Percentiles rank a stretch among this genome's conserved stretches.
These are phyloP conservation scores for Planoprotostelium fungivorum DNA, from an alignment of 78 protist species.

Conservation along the genomic window DNA sequence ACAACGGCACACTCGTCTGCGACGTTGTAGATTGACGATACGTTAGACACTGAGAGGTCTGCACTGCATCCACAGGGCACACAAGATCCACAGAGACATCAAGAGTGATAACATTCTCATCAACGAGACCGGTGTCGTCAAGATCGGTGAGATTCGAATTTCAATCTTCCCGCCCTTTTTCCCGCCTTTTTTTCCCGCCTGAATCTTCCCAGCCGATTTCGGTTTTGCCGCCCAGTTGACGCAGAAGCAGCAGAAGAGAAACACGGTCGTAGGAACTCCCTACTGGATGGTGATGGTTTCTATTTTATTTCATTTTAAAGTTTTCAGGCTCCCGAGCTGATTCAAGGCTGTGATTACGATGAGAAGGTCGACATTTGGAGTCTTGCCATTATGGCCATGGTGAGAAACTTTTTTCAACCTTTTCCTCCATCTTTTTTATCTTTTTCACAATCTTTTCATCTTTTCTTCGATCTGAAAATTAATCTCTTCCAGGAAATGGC, in stretches of 20 bases:
- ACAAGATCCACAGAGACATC: conserved; percentile 79
- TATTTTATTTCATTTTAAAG: too few relatives aligned
- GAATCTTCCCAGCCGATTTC: conserved; percentile 48
- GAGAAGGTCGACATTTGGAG: conserved; percentile 87
- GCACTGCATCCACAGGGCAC: conserved; percentile 51
- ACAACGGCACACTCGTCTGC: neutral
- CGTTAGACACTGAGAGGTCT: conserved; percentile 50
- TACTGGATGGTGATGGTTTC: conserved; percentile 57
- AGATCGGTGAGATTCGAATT: conserved; percentile 2
- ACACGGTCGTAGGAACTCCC: conserved; percentile 71
- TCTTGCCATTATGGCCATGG: conserved; percentile 86
- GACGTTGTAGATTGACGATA: too few relatives aligned
- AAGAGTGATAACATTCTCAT: conserved; percentile 75
- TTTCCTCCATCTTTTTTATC: too few relatives aligned
- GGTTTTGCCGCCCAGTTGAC: conserved; percentile 66
- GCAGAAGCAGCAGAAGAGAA: conserved; percentile 45
- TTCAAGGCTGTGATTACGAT: conserved; percentile 85
- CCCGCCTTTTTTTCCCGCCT: neutral
- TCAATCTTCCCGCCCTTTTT: neutral
- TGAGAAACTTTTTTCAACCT: conserved; percentile 53
- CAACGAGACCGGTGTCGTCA: conserved; percentile 52
- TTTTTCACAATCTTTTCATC: too few relatives aligned
- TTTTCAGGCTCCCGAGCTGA: conserved; percentile 62
- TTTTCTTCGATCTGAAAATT: too few relatives aligned
- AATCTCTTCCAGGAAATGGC: conserved; percentile 46